These are phyloP conservation scores for Colletotrichum graminicola DNA, from an alignment of 2,329 filamentous ascomycete genomes.

Conservation along the genomic window DNA sequence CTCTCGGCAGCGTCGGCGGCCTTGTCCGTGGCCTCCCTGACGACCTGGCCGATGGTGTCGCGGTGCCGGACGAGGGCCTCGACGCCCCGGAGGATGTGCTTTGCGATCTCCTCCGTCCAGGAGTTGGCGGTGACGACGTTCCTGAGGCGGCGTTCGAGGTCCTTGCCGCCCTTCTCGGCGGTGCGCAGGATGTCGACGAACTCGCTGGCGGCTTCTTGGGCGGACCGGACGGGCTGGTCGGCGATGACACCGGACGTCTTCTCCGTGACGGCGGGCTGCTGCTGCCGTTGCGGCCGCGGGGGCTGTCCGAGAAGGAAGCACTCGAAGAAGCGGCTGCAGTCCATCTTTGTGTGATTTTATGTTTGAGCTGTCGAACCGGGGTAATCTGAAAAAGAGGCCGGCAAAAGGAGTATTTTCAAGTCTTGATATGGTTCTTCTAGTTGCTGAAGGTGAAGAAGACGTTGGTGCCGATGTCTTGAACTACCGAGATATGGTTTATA, in stretches of 20 bases:
- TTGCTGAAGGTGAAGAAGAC: not conserved
- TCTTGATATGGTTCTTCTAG: not conserved
- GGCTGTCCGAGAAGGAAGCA: not conserved
- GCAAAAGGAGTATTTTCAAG: too few relatives aligned
- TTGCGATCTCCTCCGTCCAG: constrained; percentile 37
- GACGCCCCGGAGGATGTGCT: constrained; percentile 29
- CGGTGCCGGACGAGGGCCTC: constrained; percentile 28
- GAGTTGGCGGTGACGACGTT: constrained; percentile 20
- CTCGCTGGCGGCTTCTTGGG: constrained; percentile 19
- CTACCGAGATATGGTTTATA: not conserved
- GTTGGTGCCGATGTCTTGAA: not conserved
- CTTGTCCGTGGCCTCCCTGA: constrained; percentile 31
- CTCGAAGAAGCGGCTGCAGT: not conserved
- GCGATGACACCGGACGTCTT: constrained; percentile 7
- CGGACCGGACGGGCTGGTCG: constrained; percentile 5
- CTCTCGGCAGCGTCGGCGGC: constrained; percentile 10
- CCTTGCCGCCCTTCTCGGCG: constrained; percentile 22
- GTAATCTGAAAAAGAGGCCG: not conserved
- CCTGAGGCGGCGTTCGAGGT: constrained; percentile 21
- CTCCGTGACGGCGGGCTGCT: not conserved
- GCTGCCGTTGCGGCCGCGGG: not conserved
- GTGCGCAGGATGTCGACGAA: constrained; percentile 28
- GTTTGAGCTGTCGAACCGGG: not conserved
- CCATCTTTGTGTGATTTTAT: not conserved
- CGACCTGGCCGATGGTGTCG: constrained; percentile 28